Evolutionary conservation across 2,329 filamentous ascomycete genomes (phyloP).

Genomic region (Trichoderma koningii): DNA sequence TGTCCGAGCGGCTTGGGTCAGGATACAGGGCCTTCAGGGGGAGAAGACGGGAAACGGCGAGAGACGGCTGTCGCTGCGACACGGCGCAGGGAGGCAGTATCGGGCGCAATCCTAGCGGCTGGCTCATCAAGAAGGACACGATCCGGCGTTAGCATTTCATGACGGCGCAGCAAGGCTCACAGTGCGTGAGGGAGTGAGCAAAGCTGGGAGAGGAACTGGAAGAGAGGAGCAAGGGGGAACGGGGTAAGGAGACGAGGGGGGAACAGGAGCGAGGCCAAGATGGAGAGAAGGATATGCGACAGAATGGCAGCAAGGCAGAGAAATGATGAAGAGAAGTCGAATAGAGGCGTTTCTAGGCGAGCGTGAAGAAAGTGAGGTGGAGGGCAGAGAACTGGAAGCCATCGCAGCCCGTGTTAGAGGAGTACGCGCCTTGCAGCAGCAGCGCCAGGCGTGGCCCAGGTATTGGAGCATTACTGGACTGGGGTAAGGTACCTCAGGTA

Average conservation of each 20-base stretch:
- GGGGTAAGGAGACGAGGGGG: background rate
- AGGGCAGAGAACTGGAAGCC: slow-evolving; percentile 12
- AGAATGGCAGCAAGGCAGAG: background rate
- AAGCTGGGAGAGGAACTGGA: background rate
- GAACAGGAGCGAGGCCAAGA: background rate
- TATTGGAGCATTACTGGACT: slow-evolving; percentile 8
- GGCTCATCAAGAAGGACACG: slow-evolving; percentile 16
- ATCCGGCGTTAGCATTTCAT: slow-evolving; percentile 9
- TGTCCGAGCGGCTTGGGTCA: background rate
- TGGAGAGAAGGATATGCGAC: background rate
- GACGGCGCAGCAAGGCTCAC: background rate
- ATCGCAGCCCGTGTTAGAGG: slow-evolving; percentile 22
- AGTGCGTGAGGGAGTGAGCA: background rate
- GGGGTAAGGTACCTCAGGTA: too few species aligned
- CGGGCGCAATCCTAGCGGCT: slow-evolving; percentile 11
- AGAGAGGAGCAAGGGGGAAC: background rate
- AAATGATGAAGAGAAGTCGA: slow-evolving; percentile 2
- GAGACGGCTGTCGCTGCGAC: background rate
- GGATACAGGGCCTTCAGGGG: background rate
- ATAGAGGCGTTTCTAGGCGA: slow-evolving; percentile 17
- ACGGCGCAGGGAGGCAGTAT: background rate
- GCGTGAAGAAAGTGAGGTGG: background rate
- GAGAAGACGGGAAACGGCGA: background rate
- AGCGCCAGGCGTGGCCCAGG: background rate
- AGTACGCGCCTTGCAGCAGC: slow-evolving; percentile 8